Conservation (phyloP, 257 asterid genomes). For the Forsythia suspensa region DNA sequence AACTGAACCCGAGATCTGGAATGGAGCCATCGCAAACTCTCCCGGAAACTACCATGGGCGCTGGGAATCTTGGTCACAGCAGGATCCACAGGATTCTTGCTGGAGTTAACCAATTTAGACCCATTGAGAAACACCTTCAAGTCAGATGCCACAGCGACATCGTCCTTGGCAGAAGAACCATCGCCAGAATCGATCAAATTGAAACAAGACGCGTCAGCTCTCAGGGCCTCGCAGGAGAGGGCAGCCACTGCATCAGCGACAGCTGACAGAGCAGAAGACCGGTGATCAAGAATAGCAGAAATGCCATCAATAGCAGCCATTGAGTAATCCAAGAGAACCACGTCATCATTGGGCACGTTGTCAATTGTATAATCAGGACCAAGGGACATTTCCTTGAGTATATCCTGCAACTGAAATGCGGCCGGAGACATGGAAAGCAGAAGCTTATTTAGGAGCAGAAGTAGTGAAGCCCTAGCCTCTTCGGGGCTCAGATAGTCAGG, state of each 20-base stretch:
- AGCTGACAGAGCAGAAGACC: conserved; percentile 40
- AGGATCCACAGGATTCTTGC: conserved; percentile 30
- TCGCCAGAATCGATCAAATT: conserved; percentile 88
- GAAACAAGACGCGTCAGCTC: conserved; percentile 62
- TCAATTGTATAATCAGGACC: conserved; percentile 23
- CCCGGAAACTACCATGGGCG: conserved; percentile 69
- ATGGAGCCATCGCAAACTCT: conserved; percentile 52
- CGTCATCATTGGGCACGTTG: conserved; percentile 33
- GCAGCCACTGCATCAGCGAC: conserved; percentile 74
- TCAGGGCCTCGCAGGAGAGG: conserved; percentile 83
- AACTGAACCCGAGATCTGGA: conserved; percentile 64
- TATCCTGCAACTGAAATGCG: conserved; percentile 39
- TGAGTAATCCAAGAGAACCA: conserved; percentile 38
- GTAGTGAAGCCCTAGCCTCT: conserved; percentile 65
- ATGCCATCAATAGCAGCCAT: conserved; percentile 60
- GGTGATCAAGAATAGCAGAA: conserved; percentile 63
- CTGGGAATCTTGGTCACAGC: conserved; percentile 62
- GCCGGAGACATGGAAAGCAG: conserved; percentile 44
- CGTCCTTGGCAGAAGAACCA: conserved; percentile 82
- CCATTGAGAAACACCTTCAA: conserved; percentile 68
- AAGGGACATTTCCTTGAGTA: conserved; percentile 28
- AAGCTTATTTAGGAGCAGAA: conserved; percentile 64
- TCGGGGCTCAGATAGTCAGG: conserved; percentile 43
- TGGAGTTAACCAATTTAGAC: conserved; percentile 58
- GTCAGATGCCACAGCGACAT: conserved; percentile 78